These are phyloP conservation scores for Scheffersomyces lignosus DNA, from an alignment of 805 yeast species.

Conservation along the genomic window DNA sequence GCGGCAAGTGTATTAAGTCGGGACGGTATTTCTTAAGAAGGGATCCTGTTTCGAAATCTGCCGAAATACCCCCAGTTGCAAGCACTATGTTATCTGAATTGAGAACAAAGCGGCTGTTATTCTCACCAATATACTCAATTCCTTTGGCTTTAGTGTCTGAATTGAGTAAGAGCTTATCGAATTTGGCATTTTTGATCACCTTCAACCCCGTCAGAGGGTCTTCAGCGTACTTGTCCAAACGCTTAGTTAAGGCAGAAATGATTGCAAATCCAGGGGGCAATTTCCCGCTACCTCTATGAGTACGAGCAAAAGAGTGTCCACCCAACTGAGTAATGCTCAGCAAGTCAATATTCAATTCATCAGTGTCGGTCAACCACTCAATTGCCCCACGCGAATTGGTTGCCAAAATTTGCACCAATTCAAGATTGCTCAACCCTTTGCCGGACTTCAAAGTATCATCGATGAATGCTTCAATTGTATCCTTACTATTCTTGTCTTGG, in stretches of 20 bases:
- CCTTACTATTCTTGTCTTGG: constrained; percentile 21
- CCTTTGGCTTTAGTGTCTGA: constrained; percentile 37
- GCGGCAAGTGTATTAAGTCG: constrained; percentile 46
- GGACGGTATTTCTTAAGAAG: constrained; percentile 46
- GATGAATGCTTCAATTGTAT: constrained; percentile 25
- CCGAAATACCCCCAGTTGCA: constrained; percentile 63
- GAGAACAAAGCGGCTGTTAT: constrained; percentile 4
- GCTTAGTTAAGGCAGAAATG: constrained; percentile 44
- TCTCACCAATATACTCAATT: constrained; percentile 32
- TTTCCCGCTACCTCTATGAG: constrained; percentile 41
- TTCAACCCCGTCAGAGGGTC: constrained; percentile 20
- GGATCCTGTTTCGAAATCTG: constrained; percentile 36
- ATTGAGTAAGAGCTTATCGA: constrained; percentile 20
- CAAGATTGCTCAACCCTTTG: constrained; percentile 22
- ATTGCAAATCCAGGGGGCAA: constrained; percentile 64
- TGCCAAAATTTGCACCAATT: constrained; percentile 26
- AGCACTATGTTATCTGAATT: constrained; percentile 38
- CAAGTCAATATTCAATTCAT: constrained; percentile 25
- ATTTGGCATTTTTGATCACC: constrained; percentile 13
- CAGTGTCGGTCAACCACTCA: constrained; percentile 29
- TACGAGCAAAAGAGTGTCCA: constrained; percentile 41
- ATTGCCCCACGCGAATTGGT: constrained; percentile 30
- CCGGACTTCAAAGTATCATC: constrained; percentile 37
- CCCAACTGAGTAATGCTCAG: constrained; percentile 35
- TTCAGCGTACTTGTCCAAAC: constrained; percentile 32